Conservation (phyloP, 352 stramenopile genomes). For the Phytophthora hybrid region DNA sequence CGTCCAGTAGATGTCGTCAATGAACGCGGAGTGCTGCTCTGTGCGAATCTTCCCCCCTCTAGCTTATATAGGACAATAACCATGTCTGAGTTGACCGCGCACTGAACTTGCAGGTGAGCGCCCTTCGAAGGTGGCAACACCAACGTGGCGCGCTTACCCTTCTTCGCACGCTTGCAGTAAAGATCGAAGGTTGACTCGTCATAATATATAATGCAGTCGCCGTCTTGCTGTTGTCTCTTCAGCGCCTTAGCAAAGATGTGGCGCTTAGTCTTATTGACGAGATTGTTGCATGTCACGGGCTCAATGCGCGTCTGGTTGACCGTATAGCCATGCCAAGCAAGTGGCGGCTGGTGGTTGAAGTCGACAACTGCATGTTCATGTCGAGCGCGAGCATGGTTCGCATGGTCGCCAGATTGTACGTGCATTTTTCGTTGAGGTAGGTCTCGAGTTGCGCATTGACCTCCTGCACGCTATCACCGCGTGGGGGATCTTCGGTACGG, state of each 20-base stretch:
- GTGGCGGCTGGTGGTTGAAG: neutral
- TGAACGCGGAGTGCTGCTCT: neutral
- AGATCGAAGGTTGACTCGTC: constrained; percentile 1
- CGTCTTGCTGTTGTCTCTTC: neutral
- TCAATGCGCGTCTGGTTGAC: neutral
- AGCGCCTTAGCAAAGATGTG: constrained; percentile 1
- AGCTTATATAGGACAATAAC: constrained; percentile 6
- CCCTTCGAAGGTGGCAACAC: constrained; percentile 6
- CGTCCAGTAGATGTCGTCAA: neutral
- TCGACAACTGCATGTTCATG: neutral
- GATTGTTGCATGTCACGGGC: constrained; percentile 16
- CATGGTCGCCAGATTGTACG: constrained; percentile 1
- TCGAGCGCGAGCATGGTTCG: neutral
- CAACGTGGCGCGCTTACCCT: neutral
- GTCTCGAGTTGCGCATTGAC: no score
- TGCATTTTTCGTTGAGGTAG: constrained; percentile 5
- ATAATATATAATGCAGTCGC: constrained; percentile 13
- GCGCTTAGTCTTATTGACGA: constrained; percentile 12
- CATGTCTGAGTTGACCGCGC: neutral
- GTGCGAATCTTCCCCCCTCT: neutral
- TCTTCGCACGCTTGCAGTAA: constrained; percentile 8
- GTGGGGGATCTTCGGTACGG: no score
- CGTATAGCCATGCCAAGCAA: constrained; percentile 3
- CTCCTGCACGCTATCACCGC: no score
- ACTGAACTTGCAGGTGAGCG: constrained; percentile 15